Evolutionary conservation across 306 rosid genomes (phyloP).

Genomic region (Acacia melanoxylon): DNA sequence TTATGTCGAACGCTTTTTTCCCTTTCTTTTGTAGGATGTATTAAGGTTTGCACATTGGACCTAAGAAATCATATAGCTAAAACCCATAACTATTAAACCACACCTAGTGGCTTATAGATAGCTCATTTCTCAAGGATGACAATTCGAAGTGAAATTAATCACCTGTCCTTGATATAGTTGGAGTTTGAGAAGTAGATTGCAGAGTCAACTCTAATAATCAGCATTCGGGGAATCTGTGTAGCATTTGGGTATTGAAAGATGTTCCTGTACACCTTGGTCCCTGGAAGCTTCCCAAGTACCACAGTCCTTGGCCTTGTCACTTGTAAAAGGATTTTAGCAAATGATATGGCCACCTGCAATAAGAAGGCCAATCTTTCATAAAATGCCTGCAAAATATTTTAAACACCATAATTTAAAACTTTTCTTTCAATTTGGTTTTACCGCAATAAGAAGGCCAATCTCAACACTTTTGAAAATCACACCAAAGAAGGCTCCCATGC

Average conservation of each 20-base stretch:
- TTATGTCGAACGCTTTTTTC: neutral
- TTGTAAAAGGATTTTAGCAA: constrained; percentile 73
- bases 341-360: constrained; percentile 63
- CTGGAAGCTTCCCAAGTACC: constrained; percentile 76
- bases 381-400: neutral
- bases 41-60: neutral
- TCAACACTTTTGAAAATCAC: constrained; percentile 79
- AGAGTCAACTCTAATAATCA: constrained; percentile 84
- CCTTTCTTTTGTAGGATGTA: neutral
- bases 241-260: constrained; percentile 68
- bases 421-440: neutral
- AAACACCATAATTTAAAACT: neutral
- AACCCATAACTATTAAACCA: neutral
- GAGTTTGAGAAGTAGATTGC: constrained; percentile 87
- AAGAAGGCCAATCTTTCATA: neutral
- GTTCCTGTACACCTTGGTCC: constrained; percentile 61
- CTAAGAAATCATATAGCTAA: neutral
- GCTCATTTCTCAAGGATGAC: neutral
- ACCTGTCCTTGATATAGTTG: constrained; percentile 87
- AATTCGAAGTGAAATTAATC: neutral
- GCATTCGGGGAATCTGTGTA: constrained; percentile 48
- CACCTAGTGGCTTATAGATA: neutral
- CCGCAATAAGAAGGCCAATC: constrained; percentile 80
- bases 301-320: constrained; percentile 82
- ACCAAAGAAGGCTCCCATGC: constrained; percentile 91